phyloP scores from a whole-genome alignment of 129 eudicot genomes.

The Pulicaria dysenterica region DNA sequence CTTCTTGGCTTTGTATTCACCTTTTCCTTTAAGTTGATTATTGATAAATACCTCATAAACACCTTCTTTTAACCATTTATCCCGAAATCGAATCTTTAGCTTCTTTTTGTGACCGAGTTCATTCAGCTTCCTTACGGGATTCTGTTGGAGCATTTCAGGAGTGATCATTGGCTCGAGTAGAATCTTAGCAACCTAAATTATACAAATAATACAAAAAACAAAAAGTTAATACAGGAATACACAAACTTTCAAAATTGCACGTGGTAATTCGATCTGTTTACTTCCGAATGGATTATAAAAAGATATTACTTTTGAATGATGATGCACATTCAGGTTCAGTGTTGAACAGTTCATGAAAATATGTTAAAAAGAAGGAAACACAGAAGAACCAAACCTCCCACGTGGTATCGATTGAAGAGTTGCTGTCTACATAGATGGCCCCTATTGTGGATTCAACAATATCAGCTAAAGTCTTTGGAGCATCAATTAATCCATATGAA shows the following conservation, averaged over 20 bases:
- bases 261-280: neutral
- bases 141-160: slow-evolving; percentile 65
- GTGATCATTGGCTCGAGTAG: slow-evolving; percentile 68
- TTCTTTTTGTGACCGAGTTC: slow-evolving; percentile 66
- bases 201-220: neutral
- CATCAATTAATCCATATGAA: slow-evolving; percentile 68
- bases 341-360: neutral
- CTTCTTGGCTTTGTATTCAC: slow-evolving; percentile 58
- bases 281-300: neutral
- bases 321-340: neutral
- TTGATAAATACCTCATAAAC: slow-evolving; percentile 48
- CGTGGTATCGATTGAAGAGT: slow-evolving; percentile 62
- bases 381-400: slow-evolving; percentile 54
- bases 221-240: neutral
- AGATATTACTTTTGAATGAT: neutral
- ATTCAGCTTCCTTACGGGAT: slow-evolving; percentile 62
- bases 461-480: slow-evolving; percentile 80
- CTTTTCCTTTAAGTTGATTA: slow-evolving; percentile 59
- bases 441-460: slow-evolving; percentile 82
- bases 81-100: slow-evolving; percentile 46
- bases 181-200: slow-evolving; percentile 52
- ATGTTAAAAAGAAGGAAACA: neutral
- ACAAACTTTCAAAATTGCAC: neutral
- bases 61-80: slow-evolving; percentile 52
- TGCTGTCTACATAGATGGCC: slow-evolving; percentile 70